Percentiles rank a stretch among this genome's conserved stretches.
phyloP scores from a whole-genome alignment of 2,329 filamentous ascomycete genomes.

The Orbilia brochopaga region DNA sequence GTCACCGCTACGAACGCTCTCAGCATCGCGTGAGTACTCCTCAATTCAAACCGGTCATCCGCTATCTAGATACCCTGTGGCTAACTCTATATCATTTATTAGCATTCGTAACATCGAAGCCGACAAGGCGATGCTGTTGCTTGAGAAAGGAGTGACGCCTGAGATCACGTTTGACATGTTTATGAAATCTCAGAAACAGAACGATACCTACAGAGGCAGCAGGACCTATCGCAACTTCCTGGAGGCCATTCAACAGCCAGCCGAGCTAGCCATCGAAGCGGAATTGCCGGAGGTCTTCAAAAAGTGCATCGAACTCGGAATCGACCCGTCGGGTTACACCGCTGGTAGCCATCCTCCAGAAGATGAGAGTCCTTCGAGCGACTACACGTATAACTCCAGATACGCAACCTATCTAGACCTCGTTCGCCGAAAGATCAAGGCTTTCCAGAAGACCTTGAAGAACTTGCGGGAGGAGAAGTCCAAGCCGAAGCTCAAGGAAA shows the following conservation, averaged over 20 bases:
- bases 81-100: conserved; percentile 66
- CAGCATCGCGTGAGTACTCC: conserved; percentile 30
- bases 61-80: conserved; percentile 57
- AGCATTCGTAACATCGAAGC: conserved; percentile 59
- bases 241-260: conserved; percentile 66
- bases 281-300: conserved; percentile 64
- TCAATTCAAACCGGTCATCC: neutral
- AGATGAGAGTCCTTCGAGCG: conserved; percentile 54
- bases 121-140: conserved; percentile 66
- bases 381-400: conserved; percentile 23
- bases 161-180: conserved; percentile 70
- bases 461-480: conserved; percentile 57
- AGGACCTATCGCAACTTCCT: conserved; percentile 62
- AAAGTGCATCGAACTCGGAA: conserved; percentile 69
- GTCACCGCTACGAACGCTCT: conserved; percentile 15
- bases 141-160: conserved; percentile 68
- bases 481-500: conserved; percentile 51
- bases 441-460: conserved; percentile 12
- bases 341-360: conserved; percentile 55
- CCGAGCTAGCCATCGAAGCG: conserved; percentile 67
- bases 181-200: conserved; percentile 65
- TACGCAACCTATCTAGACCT: conserved; percentile 28
- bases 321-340: conserved; percentile 69
- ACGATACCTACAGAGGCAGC: conserved; percentile 57
- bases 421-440: conserved; percentile 17